Conservation (phyloP, 2,329 filamentous ascomycete species). For the Cytospora piceicola region DNA sequence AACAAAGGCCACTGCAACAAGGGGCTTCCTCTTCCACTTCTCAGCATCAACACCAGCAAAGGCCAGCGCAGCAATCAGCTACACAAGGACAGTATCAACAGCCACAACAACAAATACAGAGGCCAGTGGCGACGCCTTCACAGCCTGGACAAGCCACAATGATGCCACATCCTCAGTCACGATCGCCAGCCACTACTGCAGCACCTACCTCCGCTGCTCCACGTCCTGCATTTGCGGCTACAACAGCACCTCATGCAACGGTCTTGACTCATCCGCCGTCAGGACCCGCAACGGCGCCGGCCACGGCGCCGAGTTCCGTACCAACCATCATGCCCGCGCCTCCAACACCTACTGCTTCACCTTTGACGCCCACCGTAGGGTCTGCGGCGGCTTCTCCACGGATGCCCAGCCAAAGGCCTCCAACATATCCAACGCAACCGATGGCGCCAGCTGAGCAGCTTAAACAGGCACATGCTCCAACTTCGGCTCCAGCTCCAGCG, state of each 20-base stretch:
- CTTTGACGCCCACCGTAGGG: conserved; percentile 11
- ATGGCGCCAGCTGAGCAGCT: conserved; percentile 23
- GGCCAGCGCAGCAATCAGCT: conserved; percentile 23
- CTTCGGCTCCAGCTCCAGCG: conserved; percentile 25
- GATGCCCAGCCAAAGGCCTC: conserved; percentile 22
- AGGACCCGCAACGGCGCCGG: conserved; percentile 1
- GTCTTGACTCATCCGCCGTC: conserved; percentile 8
- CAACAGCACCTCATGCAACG: conserved; percentile 8
- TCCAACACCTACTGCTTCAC: conserved; percentile 6
- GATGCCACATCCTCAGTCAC: conserved; percentile 18
- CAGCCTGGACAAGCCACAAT: conserved; percentile 5
- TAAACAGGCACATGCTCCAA: conserved; percentile 26
- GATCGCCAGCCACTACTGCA: conserved; percentile 18
- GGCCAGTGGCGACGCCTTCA: conserved; percentile 13
- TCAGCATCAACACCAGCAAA: conserved; percentile 23
- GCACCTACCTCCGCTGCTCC: conserved; percentile 3
- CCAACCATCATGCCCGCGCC: conserved; percentile 20
- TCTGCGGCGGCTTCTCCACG: conserved; percentile 22
- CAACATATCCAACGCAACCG: conserved; percentile 11
- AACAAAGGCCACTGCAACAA: conserved; percentile 27
- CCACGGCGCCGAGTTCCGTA: conserved; percentile 5
- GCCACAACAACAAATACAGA: conserved; percentile 22
- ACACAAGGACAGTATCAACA: conserved; percentile 19
- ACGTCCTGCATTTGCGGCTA: conserved; percentile 10
- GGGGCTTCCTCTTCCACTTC: conserved; percentile 10